Base-by-base conservation (phyloP, 208 protist species). In the Trypanosoma avium region DNA sequence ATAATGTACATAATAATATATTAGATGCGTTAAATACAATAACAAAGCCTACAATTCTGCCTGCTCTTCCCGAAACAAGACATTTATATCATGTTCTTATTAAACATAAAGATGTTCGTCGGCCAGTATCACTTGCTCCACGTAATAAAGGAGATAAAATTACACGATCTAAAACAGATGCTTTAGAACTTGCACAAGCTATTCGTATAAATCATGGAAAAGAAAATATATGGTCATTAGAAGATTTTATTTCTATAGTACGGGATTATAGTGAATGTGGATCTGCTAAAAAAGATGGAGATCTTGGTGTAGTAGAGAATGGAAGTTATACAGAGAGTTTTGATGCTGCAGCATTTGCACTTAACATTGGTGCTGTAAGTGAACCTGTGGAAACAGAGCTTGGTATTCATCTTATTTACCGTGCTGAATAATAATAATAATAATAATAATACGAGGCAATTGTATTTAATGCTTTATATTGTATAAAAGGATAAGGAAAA, bases 41-140 rank as follows among this genome's bases (percentile, higher is more conserved):
- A n/a, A n/a, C n/a, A n/a, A n/a, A n/a, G n/a, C n/a, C n/a, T n/a
- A n/a, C n/a, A n/a, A n/a, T n/a, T n/a, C n/a, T n/a, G n/a, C n/a
- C n/a, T n/a, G n/a, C n/a, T n/a, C n/a, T n/a, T n/a, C n/a, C n/a
- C n/a, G n/a, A n/a, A n/a, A n/a, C n/a, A n/a, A n/a, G 81, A 27
- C 84, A 92, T 36, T 75, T 95, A 21, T 94, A 83, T 35, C 90
- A 96, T 40, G 71, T 96, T 13, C 78, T 96, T 21, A 80, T 96
- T 46, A 96, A 96, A 56, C 90, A 96, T 82, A 92, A 92, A 55
- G 82, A 94, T 59, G 77, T 90, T 15, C 71, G 81, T 13, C 83
- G 90, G 26, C 86, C 85, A 17, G 56, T 89, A 22, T 90, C 82
- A 3, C 73, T 79, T 15, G 61, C 60, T 13, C 80, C 74, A 13